A percentile compares a stretch with the other conserved stretches of the same genome.
phyloP scores from a whole-genome alignment of 495 filamentous ascomycete species.

The Hypoxylon fragiforme region DNA sequence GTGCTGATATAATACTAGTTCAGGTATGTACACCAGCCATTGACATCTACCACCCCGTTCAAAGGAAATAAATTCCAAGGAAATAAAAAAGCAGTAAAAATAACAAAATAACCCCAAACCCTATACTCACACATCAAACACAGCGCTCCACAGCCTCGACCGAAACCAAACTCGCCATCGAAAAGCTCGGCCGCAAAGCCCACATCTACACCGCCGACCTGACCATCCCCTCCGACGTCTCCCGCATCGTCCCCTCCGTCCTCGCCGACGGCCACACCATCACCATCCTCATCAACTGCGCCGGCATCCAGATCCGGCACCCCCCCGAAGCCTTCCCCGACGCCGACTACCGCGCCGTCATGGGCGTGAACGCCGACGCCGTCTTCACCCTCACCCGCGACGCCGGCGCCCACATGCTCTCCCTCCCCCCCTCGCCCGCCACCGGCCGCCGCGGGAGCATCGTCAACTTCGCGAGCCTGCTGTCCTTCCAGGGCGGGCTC shows the following conservation, averaged over 20 bases:
- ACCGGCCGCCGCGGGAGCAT: constrained; percentile 70
- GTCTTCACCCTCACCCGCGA: constrained; percentile 86
- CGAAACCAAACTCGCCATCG: constrained; percentile 64
- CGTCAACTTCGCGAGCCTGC: constrained; percentile 83
- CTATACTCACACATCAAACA: neutral
- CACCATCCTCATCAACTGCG: constrained; percentile 81
- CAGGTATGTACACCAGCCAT: constrained; percentile 51
- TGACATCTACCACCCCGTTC: too few relatives aligned
- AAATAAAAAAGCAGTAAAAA: too few relatives aligned
- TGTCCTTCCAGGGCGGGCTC: constrained; percentile 89
- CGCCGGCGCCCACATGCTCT: constrained; percentile 81
- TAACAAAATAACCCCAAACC: too few relatives aligned
- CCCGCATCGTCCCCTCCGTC: constrained; percentile 62
- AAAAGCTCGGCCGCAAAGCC: constrained; percentile 66
- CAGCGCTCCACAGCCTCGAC: constrained; percentile 57
- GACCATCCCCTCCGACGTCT: constrained; percentile 61
- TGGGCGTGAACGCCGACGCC: constrained; percentile 81
- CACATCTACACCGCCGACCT: constrained; percentile 75
- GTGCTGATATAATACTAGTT: constrained; percentile 78
- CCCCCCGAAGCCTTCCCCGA: constrained; percentile 77
- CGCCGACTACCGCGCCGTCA: constrained; percentile 79
- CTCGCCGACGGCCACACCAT: constrained; percentile 62
- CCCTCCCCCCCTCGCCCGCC: constrained; percentile 53
- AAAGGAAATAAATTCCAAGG: too few relatives aligned
- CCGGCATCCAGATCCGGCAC: constrained; percentile 82